Percentiles rank a stretch among this genome's conserved stretches.
Evolutionary conservation across 257 asterid species (phyloP).

Genomic region (Solanum pimpinellifolium): DNA sequence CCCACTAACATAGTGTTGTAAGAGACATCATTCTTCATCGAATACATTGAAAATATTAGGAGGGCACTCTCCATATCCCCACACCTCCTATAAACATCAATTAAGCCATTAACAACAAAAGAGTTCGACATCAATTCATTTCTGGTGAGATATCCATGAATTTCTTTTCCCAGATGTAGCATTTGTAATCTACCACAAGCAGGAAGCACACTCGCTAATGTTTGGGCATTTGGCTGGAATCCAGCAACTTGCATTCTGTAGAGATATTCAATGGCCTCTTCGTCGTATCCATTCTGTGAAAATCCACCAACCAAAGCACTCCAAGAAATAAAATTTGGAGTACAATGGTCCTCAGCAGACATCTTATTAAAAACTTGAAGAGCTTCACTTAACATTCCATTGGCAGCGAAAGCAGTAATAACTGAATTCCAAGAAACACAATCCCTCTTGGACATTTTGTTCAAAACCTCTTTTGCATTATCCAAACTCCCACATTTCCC

Average conservation of each 20-base stretch:
- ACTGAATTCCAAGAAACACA: conserved; percentile 71
- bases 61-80: conserved; percentile 44
- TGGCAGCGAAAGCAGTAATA: conserved; percentile 50
- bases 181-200: conserved; percentile 56
- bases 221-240: conserved; percentile 48
- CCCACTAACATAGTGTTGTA: conserved; percentile 72
- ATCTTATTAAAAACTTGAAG: conserved; percentile 32
- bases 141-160: conserved; percentile 58
- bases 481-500: conserved; percentile 54
- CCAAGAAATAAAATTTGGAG: conserved; percentile 59
- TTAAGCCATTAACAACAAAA: conserved; percentile 61
- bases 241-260: conserved; percentile 42
- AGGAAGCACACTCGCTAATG: conserved; percentile 53
- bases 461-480: conserved; percentile 39
- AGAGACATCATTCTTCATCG: conserved; percentile 52
- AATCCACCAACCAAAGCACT: conserved; percentile 63
- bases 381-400: conserved; percentile 46
- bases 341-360: conserved; percentile 23
- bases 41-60: conserved; percentile 37
- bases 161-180: conserved; percentile 46
- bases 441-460: conserved; percentile 31
- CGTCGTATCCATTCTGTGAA: conserved; percentile 48
- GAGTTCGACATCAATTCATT: conserved; percentile 47
- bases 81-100: conserved; percentile 66
- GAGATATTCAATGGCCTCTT: conserved; percentile 49